Evolutionary conservation across 2,329 filamentous ascomycete species (phyloP).

Genomic region (Hirsutella thompsonii): DNA sequence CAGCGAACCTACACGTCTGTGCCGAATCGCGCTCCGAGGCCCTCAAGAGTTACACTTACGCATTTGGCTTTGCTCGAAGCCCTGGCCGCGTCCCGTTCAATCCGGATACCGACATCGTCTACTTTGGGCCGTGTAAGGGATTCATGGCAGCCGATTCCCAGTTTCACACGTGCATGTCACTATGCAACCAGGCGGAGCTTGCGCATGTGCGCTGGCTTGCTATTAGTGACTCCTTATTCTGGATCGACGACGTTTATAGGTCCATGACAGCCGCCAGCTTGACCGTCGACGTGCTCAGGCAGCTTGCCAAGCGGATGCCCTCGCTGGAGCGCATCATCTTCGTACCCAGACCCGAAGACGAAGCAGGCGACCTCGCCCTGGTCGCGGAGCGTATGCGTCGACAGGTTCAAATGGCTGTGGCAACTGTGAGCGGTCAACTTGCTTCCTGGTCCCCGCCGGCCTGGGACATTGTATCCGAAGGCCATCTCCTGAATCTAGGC

Average conservation of each 20-base stretch:
- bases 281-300: constrained; percentile 25
- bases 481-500: constrained; percentile 9
- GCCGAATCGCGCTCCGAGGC: constrained; percentile 32
- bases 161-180: constrained; percentile 29
- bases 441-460: constrained; percentile 19
- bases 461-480: constrained; percentile 24
- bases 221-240: constrained; percentile 31
- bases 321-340: constrained; percentile 29
- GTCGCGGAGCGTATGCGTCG: constrained; percentile 20
- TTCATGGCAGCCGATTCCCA: constrained; percentile 32
- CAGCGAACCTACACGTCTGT: constrained; percentile 31
- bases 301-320: constrained; percentile 24
- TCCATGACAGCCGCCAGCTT: constrained; percentile 25
- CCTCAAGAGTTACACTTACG: constrained; percentile 23
- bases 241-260: constrained; percentile 20
- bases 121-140: constrained; percentile 31
- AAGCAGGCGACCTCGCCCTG: constrained; percentile 15
- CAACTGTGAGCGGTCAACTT: constrained; percentile 15
- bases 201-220: constrained; percentile 27
- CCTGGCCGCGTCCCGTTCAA: constrained; percentile 30
- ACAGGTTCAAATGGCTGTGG: constrained; percentile 23
- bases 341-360: constrained; percentile 25
- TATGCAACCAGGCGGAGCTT: constrained; percentile 28
- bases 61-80: constrained; percentile 28
- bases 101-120: constrained; percentile 28